Evolutionary conservation across 2,329 filamentous ascomycete species (phyloP).

Genomic region (Penicillium sp.): DNA sequence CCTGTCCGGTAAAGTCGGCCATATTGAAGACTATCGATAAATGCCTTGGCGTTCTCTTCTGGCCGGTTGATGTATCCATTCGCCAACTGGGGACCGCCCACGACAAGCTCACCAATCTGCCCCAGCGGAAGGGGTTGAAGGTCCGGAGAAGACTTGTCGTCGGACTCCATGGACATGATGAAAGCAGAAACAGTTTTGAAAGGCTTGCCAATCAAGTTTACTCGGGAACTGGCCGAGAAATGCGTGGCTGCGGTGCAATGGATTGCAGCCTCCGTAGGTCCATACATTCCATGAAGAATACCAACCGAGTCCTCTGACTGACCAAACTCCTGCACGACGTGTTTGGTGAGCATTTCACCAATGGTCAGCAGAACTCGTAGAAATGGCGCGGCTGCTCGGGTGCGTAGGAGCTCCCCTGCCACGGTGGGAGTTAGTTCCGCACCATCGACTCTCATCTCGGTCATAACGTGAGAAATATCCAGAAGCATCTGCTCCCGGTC

Average conservation of each 20-base stretch:
- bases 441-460: conserved; percentile 65
- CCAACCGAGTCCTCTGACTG: conserved; percentile 49
- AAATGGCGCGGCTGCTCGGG: conserved; percentile 60
- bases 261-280: conserved; percentile 85
- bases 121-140: conserved; percentile 59
- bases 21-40: conserved; percentile 59
- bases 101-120: conserved; percentile 69
- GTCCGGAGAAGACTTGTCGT: conserved; percentile 17
- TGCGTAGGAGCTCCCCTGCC: conserved; percentile 67
- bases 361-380: conserved; percentile 75
- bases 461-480: conserved; percentile 65
- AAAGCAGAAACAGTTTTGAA: conserved; percentile 77
- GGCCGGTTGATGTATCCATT: conserved; percentile 74
- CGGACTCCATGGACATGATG: conserved; percentile 52
- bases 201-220: conserved; percentile 69
- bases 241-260: conserved; percentile 73
- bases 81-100: conserved; percentile 76
- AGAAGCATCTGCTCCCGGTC: conserved; percentile 65
- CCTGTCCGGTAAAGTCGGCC: conserved; percentile 77
- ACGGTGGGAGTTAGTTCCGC: conserved; percentile 88
- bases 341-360: conserved; percentile 81
- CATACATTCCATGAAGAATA: conserved; percentile 89
- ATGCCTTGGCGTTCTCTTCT: conserved; percentile 67
- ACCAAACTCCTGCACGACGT: conserved; percentile 75
- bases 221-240: conserved; percentile 54